Base-by-base conservation (phyloP, 768 basidiomycete genomes). In the Calocybe cyanea region DNA sequence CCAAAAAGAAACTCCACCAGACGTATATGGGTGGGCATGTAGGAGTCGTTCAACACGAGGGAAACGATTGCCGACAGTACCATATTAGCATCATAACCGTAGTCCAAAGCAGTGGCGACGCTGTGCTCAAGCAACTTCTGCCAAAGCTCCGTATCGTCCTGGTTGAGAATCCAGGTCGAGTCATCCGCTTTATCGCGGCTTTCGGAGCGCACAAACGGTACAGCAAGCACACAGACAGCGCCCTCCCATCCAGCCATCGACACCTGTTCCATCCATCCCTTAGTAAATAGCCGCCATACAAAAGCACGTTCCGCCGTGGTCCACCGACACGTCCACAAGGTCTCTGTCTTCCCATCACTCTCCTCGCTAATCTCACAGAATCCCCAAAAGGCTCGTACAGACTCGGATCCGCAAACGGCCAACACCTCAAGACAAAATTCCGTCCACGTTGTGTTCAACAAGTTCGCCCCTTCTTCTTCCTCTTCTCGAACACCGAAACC, bases 1-100 rank as follows among this genome's bases (percentile, higher is more conserved):
- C 75, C 72, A 28, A 89, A 58, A 4, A 89, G 66, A 11, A 79
- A 59, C 53, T 90, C 87, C 5, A 77, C 77, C 31, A 85, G 68
- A 24, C 80, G 81, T 65, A 64, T 31, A 18, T 48, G 44, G 24
- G 45, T n/a, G 10, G 50, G 30, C 18, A 34, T 44, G 13, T 49
- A 50, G 1, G 23, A 33, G 8, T 53, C 49, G 5, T 53, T 44
- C 9, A 32, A 35, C 18, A 87, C 66, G 24, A 67, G 60, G 13
- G 63, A 55, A 2, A 83, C 80, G 36, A 88, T 66, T 13, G 69
- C 68, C 50, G 85, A 76, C 40, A 90, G 64, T 37, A 89, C 72
- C 3, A 60, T 51, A 24, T 66, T 52, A 0, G 74, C 58, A 45
- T 87, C 82, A 20, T 73, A 55, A 1, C 82, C 85, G 37, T 76